These are phyloP conservation scores for Penicillium soppii DNA, from an alignment of 495 filamentous ascomycete genomes.

Conservation along the genomic window DNA sequence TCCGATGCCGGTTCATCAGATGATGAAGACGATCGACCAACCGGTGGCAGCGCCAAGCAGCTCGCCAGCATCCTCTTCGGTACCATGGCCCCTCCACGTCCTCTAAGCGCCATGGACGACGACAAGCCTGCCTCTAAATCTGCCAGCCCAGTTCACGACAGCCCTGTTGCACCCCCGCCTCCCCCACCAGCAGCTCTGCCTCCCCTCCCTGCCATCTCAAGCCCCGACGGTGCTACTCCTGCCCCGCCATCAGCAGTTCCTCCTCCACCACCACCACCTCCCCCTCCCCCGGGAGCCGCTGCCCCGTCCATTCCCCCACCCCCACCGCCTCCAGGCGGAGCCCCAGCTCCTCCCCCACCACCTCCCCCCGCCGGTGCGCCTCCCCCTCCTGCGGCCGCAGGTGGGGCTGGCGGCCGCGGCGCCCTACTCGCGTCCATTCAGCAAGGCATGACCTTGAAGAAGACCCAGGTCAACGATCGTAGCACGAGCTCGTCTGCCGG, in stretches of 20 bases:
- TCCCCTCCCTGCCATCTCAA: constrained; percentile 34
- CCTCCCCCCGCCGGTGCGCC: constrained; percentile 37
- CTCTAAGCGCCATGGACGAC: constrained; percentile 73
- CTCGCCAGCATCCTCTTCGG: constrained; percentile 93
- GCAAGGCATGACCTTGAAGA: constrained; percentile 71
- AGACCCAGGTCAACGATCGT: constrained; percentile 82
- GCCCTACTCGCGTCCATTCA: constrained; percentile 80
- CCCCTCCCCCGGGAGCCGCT: constrained; percentile 26
- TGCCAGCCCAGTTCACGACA: constrained; percentile 38
- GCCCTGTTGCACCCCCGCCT: constrained; percentile 27
- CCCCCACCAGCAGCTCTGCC: constrained; percentile 30
- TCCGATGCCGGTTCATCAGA: constrained; percentile 71
- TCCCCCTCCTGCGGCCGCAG: constrained; percentile 34
- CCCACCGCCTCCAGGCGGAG: constrained; percentile 35
- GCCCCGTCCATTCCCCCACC: constrained; percentile 24
- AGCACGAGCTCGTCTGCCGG: constrained; percentile 70
- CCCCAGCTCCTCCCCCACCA: constrained; percentile 29
- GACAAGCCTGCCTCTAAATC: constrained; percentile 55
- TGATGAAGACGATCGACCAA: constrained; percentile 70
- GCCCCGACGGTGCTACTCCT: constrained; percentile 31
- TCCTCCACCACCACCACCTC: constrained; percentile 44
- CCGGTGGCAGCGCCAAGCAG: constrained; percentile 80
- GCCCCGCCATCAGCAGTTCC: constrained; percentile 30
- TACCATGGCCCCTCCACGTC: constrained; percentile 93
- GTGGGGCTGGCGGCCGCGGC: constrained; percentile 48